These are phyloP conservation scores for Rosa chinensis DNA, from an alignment of 306 rosid genomes.

Conservation along the genomic window DNA sequence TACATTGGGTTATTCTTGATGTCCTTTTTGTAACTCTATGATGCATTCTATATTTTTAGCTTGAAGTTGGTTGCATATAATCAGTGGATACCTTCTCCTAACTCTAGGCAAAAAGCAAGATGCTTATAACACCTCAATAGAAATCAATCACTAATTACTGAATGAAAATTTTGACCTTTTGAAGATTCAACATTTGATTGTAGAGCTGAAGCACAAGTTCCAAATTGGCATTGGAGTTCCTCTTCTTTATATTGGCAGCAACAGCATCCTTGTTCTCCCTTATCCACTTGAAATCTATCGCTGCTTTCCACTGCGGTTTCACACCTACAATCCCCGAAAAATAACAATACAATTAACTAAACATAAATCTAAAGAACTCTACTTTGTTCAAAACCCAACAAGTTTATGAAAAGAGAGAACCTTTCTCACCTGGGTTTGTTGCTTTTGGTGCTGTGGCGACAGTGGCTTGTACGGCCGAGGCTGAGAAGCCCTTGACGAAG, in stretches of 20 bases:
- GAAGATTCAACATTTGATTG: conserved; percentile 66
- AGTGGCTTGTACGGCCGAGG: conserved; percentile 44
- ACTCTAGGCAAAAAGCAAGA: background rate
- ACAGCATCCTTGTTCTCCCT: conserved; percentile 82
- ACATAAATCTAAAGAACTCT: background rate
- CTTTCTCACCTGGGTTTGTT: conserved; percentile 40
- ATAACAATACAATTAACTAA: too few species aligned
- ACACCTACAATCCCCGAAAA: conserved; percentile 51
- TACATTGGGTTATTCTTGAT: background rate
- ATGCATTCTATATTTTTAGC: background rate
- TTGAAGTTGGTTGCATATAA: background rate
- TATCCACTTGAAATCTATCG: conserved; percentile 93
- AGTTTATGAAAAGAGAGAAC: conserved; percentile 27
- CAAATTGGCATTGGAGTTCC: conserved; percentile 77
- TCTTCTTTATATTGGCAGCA: conserved; percentile 63
- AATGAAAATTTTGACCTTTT: conserved; percentile 61
- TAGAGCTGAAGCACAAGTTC: conserved; percentile 77
- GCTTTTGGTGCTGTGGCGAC: conserved; percentile 14
- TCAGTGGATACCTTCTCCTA: background rate
- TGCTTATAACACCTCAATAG: background rate
- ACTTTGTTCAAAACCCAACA: background rate
- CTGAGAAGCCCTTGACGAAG: conserved; percentile 48
- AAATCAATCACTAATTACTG: background rate
- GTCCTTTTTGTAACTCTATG: background rate
- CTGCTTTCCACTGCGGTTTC: conserved; percentile 82